Evolutionary conservation across 2,329 filamentous ascomycete genomes (phyloP), one percentile per base, ranked within the genome.

Genomic region (Elsinoe fawcettii): DNA sequence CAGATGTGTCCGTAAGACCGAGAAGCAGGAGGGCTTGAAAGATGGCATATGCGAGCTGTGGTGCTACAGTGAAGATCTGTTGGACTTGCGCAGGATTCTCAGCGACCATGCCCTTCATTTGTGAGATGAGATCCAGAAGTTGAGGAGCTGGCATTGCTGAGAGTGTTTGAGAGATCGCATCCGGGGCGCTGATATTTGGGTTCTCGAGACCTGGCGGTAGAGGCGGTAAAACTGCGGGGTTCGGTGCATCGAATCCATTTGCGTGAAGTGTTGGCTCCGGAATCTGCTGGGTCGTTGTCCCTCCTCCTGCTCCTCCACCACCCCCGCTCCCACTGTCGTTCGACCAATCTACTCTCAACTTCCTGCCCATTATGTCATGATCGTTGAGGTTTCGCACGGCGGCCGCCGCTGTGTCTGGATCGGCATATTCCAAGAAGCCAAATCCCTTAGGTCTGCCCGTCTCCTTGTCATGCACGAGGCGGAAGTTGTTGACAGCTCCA

Each of bases 341-440:
- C 59, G 89, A 93, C 73, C 95, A 99, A 73, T 97, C 93, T 57
- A 99, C 93, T 60, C 91, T 84, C 62, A 99, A 80, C 72, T 95
- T 95, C 66, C 93, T 84, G 57, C 90, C 90, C 85, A 96, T 95
- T 68, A 96, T 85, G 70, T 97, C 92, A 74, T 90, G 86, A 71
- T 96, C 90, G 75, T 97, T 96, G 55, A 97, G 77, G 69, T 99
- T 97, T 64, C 92, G 86, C 49, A 97, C 92, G 2, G 93, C 93
- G 1, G 90, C 95, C 36, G 92, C 90, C 30, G 93, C 93, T 23
- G 90, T 80, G 81, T 95, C 92, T 59, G 88, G 85, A 68, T 97
- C 93, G 57, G 90, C 87, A 69, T 95, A 99, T 70, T 97, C 92
- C 67, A 91, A 88, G 66, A 97, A 99, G 34, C 93, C 93, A 70